phyloP scores from a whole-genome alignment of 495 filamentous ascomycete genomes.

The Talaromyces adpressus region DNA sequence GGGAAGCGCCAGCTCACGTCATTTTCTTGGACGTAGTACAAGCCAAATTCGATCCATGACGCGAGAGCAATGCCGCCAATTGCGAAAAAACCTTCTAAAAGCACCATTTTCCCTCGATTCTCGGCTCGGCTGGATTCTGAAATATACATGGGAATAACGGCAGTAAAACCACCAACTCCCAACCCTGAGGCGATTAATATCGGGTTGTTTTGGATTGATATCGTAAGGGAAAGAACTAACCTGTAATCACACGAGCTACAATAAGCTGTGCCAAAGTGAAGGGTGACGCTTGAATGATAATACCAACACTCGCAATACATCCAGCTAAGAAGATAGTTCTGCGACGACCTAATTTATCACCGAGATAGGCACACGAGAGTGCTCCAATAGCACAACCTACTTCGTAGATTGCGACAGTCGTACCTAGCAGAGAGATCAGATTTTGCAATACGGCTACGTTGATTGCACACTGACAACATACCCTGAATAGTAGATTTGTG shows the following conservation, averaged over 20 bases:
- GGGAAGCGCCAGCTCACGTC: conserved; percentile 58
- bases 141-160: conserved; percentile 50
- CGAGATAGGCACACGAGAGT: conserved; percentile 10
- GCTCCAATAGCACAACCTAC: conserved; percentile 13
- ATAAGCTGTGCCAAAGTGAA: conserved; percentile 15
- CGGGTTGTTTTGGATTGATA: not conserved
- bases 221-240: not conserved
- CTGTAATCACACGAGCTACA: conserved; percentile 12
- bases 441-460: not conserved
- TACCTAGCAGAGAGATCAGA: not conserved
- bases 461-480: not conserved
- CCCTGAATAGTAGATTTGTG: conserved; percentile 2
- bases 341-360: conserved; percentile 11
- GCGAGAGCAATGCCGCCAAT: conserved; percentile 54
- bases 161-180: conserved; percentile 51
- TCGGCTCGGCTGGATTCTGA: conserved; percentile 59
- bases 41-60: conserved; percentile 56
- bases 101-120: conserved; percentile 57
- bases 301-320: conserved; percentile 8
- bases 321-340: conserved; percentile 10
- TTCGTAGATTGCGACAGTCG: conserved; percentile 13
- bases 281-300: conserved; percentile 12
- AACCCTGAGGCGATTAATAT: conserved; percentile 32
- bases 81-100: conserved; percentile 58
- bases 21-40: conserved; percentile 47